Conservation (phyloP, 768 basidiomycete species). For the Pholiota conissans region DNA sequence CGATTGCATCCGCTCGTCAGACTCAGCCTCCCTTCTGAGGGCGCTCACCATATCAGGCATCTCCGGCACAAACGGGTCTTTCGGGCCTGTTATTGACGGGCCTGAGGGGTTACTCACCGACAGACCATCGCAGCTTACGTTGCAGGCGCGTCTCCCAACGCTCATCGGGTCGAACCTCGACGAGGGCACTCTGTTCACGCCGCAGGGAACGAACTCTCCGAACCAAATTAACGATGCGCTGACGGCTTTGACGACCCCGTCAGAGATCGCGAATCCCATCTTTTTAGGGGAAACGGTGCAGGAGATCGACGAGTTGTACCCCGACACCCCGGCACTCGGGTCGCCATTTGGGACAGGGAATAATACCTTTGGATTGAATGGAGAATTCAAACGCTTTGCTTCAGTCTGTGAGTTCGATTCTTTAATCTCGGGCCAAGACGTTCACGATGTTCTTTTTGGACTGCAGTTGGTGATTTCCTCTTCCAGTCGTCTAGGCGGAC, state of each 20-base stretch:
- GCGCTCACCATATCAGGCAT: conserved; percentile 12
- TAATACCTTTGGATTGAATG: conserved; percentile 36
- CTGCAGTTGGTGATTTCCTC: conserved; percentile 27
- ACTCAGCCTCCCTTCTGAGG: conserved; percentile 5
- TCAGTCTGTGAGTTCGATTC: conserved; percentile 20
- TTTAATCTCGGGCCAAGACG: neutral
- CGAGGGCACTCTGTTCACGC: conserved; percentile 33
- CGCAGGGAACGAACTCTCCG: conserved; percentile 20
- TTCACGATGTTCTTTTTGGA: neutral
- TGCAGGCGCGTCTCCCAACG: conserved; percentile 29
- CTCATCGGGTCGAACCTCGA: conserved; percentile 38
- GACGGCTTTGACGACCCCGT: conserved; percentile 22
- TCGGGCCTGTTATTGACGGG: conserved; percentile 38
- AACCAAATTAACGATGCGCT: conserved; percentile 24
- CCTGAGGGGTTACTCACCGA: conserved; percentile 35
- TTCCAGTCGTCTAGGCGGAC: conserved; percentile 29
- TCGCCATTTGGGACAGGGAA: conserved; percentile 44
- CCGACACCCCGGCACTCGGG: conserved; percentile 36
- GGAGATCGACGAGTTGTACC: conserved; percentile 34
- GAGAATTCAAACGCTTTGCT: conserved; percentile 27
- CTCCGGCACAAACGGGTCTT: neutral
- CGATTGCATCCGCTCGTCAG: conserved; percentile 24
- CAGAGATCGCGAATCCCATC: conserved; percentile 16
- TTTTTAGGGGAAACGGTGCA: conserved; percentile 16
- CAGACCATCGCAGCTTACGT: conserved; percentile 30